phyloP scores from a whole-genome alignment of 2,329 filamentous ascomycete genomes.

The Aplosporella prunicola region DNA sequence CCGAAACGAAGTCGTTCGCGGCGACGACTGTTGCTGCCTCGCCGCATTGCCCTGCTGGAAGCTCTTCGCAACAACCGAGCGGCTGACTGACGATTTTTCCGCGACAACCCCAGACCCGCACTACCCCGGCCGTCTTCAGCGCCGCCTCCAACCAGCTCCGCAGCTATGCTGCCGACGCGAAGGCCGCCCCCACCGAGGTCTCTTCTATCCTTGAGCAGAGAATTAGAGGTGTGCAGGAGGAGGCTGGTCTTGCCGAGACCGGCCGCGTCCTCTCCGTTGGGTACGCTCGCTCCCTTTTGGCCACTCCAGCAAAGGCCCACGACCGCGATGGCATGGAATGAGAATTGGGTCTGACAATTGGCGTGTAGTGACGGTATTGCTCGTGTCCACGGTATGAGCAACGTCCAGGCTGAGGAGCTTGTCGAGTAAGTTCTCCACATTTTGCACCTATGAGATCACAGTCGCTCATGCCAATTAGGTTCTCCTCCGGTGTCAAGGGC shows the following conservation, averaged over 20 bases:
- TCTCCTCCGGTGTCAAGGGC: conserved; percentile 98
- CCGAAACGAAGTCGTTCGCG: not conserved
- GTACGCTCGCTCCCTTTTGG: conserved; percentile 60
- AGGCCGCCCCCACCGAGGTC: conserved; percentile 94
- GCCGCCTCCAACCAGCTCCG: conserved; percentile 63
- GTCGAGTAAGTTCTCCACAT: conserved; percentile 70
- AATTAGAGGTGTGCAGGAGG: conserved; percentile 97
- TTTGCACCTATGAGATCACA: conserved; percentile 12
- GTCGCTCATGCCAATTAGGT: conserved; percentile 47
- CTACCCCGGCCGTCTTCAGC: conserved; percentile 70
- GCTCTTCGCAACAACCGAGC: conserved; percentile 29
- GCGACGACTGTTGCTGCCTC: not conserved
- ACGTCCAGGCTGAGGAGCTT: conserved; percentile 99
- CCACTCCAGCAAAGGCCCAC: conserved; percentile 23
- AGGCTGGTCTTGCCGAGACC: conserved; percentile 93
- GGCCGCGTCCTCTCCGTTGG: conserved; percentile 97
- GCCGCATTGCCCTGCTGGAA: conserved; percentile 13
- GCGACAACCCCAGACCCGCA: conserved; percentile 61
- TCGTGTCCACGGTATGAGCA: conserved; percentile 99
- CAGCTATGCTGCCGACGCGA: conserved; percentile 85
- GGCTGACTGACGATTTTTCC: conserved; percentile 43
- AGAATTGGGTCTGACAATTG: conserved; percentile 22
- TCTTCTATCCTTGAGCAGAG: conserved; percentile 99
- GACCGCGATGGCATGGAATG: too few species aligned
- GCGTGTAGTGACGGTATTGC: conserved; percentile 93